Evolutionary conservation across 1,284 basidiomycete species (phyloP), one percentile per base, ranked within the genome.

Genomic region (Rhodotorula sp.): DNA sequence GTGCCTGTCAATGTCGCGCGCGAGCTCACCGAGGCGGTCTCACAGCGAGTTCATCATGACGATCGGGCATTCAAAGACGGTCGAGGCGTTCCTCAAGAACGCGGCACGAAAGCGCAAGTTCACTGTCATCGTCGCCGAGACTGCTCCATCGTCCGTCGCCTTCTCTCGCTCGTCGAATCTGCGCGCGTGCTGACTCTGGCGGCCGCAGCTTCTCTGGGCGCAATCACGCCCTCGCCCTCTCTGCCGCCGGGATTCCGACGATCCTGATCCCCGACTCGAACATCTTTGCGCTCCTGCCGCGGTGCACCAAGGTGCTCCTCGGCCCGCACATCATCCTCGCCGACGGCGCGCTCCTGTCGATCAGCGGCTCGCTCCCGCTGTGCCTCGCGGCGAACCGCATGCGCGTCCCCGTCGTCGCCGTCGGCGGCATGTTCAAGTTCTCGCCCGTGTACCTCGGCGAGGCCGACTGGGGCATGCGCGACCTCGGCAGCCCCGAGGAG

Each of bases 201-300:
- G 14, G 17, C 19, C 7, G 44, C 78, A 92, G 91, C 72, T 94
- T 91, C 80, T 87, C 88, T 52, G 96, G 96, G 21, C 91, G 90
- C 77, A 86, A 88, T 70, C 91, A 96, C 87, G 93, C 94, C 16
- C 84, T 88, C 73, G 86, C 89, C 5, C 86, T 94, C 44, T 91
- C 92, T 3, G 82, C 87, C 34, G 85, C 88, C 34, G 90, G 91
- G 67, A 93, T 98, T 76, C 93, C 92, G 17, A 95, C 93, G 25
- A 90, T 98, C 80, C 90, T 99, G 64, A 90, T 99, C 58, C 95
- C 96, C 53, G 96, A 98, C 82, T 92, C 91, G 23, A 92, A 92
- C 53, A 90, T 98, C 80, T 97, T 92, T 81, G 93, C 93, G 19
- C 87, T 99, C 75, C 93, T 99, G 89, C 96, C 96, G 7, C 89